Base-by-base conservation (phyloP, 176 grass and related monocot genomes). In the Oryza meridionalis region DNA sequence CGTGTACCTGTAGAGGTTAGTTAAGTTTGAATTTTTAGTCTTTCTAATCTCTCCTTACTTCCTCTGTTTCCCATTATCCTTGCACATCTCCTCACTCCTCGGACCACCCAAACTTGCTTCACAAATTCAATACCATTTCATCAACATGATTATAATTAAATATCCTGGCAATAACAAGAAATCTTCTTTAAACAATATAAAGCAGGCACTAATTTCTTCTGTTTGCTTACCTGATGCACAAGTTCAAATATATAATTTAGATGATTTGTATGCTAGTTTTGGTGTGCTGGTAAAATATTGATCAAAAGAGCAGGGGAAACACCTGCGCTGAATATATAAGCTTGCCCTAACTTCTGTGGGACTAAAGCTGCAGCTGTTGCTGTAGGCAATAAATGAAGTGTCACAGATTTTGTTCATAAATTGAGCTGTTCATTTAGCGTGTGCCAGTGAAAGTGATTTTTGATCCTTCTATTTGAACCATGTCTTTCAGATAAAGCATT, bases 1-100 rank as follows among this genome's bases (percentile, higher is more conserved):
- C 61, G 82, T 50, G 44, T 98, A 67, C 27, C 69, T 80, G 92
- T 94, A 21, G 89, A 98, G 90, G 95, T 98, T 81, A 83, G 84
- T 72, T 72, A 50, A 22, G n/a, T 53, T 51, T 42, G 50, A 13
- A 71, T 15, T 72, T 70, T 38, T 25, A 49, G 3, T 31, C 61
- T 25, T 43, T 73, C 19, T 78, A 45, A 2, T 78, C 11, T 21
- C 38, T 38, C 49, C 17, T n/a, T 35, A 11, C 55, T 32, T 78
- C 22, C 37, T 82, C 14, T 22, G 58, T 17, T 79, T 40, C 15
- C 14, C 26, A 21, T 46, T 21, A 68, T 44, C 51, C 37, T 82
- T 73, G 51, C 21, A 47, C 16, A 45, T 83, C 19, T 63, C 53
- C 26, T 65, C 9, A 43, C 19, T 63, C 53, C 26, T 65, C 9